Evolutionary conservation across 441 rosid species (phyloP), one percentile per base, ranked within the genome.

Genomic region (Adansonia madagascariensis): DNA sequence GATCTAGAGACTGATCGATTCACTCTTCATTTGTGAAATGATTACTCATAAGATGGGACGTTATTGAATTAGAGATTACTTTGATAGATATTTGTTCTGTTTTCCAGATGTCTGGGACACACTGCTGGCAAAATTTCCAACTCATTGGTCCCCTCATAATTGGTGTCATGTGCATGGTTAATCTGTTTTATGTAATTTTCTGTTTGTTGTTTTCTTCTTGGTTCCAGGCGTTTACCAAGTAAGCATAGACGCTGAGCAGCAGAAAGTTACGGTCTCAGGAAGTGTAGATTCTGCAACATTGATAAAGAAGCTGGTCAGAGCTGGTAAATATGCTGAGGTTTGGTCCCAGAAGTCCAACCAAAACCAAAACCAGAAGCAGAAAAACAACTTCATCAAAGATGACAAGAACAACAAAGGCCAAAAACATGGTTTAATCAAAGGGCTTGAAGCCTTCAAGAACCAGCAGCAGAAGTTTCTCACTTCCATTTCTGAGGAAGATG

Each of bases 301-400:
- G 88, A 94, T 94, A 73, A 92, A 89, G 83, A 94, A 91, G 81
- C 84, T 94, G 74, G 73, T 76, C n/a, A 90, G 85, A 84, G 91
- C 93, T 1, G 95, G 97, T 2, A 94, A 94, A 78, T 90, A 91
- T 81, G 93, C 98, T 18, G 95, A 94, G 83, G 77, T 91, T 15
- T 94, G 98, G 97, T 80, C 87, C 53, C 89, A 84, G 47, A 91
- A 83, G 47, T 60, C 86, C 7, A 85, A 80, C 80, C 88, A 84
- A 14, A 84, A 80, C 79, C 93, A 84, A 14, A 83, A 85, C 73
- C 92, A 82, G 44, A 87, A 88, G 66, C 85, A 82, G 50, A 85
- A 79, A 46, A 79, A 53, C 79, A 81, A 50, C 74, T 68, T 80
- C 72, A 66, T 80, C 61, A 84, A 80, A 53, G 87, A 87, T 20